Percentiles rank a stretch among this genome's conserved stretches.
These are phyloP conservation scores for Drechslerella coelobrocha DNA, from an alignment of 2,329 filamentous ascomycete species.

Conservation along the genomic window DNA sequence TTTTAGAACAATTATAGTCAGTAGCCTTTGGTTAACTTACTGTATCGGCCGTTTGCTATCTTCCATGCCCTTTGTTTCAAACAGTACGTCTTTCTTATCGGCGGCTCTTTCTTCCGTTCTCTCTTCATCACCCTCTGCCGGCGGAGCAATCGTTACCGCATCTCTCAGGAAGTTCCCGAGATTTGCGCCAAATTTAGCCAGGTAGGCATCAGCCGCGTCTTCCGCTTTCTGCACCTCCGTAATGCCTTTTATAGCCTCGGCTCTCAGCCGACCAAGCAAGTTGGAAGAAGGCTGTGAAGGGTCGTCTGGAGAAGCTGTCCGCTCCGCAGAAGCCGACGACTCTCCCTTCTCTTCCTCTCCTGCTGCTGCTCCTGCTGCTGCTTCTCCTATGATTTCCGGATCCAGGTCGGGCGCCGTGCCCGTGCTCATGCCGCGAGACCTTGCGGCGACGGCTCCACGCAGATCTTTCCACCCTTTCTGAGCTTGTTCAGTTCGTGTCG, in stretches of 20 bases:
- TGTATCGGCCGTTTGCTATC: constrained; percentile 92
- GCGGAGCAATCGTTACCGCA: constrained; percentile 85
- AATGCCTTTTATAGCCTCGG: constrained; percentile 79
- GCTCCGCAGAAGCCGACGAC: constrained; percentile 51
- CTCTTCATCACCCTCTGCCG: constrained; percentile 62
- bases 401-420: constrained; percentile 58
- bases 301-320: constrained; percentile 50
- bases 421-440: constrained; percentile 70
- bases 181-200: constrained; percentile 88
- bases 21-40: constrained; percentile 37
- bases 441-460: constrained; percentile 71
- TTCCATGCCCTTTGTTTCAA: constrained; percentile 88
- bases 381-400: constrained; percentile 57
- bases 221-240: constrained; percentile 91
- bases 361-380: constrained; percentile 62
- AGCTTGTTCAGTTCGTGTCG: constrained; percentile 79
- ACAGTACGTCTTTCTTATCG: constrained; percentile 66
- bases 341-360: constrained; percentile 57
- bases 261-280: constrained; percentile 76
- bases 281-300: constrained; percentile 56
- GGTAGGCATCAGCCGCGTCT: constrained; percentile 92
- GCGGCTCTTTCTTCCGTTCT: constrained; percentile 59
- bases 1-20: constrained; percentile 1
- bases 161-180: constrained; percentile 88
- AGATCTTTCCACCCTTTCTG: constrained; percentile 78